Percentiles rank a stretch among this genome's conserved stretches.
Evolutionary conservation across 2,329 filamentous ascomycete species (phyloP).

Genomic region (Aureobasidium musti): DNA sequence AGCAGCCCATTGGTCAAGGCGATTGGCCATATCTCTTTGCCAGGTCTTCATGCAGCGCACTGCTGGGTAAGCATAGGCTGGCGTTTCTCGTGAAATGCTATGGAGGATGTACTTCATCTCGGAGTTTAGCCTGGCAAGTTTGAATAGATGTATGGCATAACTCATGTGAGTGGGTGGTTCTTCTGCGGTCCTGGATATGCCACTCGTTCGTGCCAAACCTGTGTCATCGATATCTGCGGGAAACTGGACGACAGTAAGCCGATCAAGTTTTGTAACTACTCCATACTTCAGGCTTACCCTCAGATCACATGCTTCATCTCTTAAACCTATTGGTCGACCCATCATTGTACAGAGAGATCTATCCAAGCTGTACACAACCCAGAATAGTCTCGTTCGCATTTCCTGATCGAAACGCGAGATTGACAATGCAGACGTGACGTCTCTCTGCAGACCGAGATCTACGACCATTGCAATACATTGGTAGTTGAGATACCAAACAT

Average conservation of each 20-base stretch:
- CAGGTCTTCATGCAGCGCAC: constrained; percentile 20
- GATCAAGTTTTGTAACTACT: neutral
- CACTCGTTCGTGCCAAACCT: neutral
- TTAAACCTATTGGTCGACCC: constrained; percentile 15
- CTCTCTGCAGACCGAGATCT: constrained; percentile 12
- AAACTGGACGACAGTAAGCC: neutral
- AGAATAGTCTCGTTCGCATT: constrained; percentile 16
- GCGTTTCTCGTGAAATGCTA: constrained; percentile 12
- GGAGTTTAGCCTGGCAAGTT: constrained; percentile 19
- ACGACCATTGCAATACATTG: constrained; percentile 24
- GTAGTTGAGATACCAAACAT: constrained; percentile 23
- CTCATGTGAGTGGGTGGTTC: constrained; percentile 2
- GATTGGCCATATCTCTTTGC: constrained; percentile 11
- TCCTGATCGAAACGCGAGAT: neutral
- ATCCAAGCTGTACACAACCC: constrained; percentile 20
- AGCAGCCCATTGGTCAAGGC: constrained; percentile 10
- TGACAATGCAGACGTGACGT: neutral
- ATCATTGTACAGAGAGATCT: constrained; percentile 25
- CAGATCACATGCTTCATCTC: constrained; percentile 16
- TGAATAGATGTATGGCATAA: constrained; percentile 19
- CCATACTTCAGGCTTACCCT: neutral
- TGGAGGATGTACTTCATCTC: constrained; percentile 26
- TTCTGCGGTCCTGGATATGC: neutral
- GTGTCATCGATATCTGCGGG: constrained; percentile 3
- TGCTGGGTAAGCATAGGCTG: constrained; percentile 17